These are phyloP conservation scores for Termitomyces sp. DNA, from an alignment of 1,284 basidiomycete species.

Conservation along the genomic window DNA sequence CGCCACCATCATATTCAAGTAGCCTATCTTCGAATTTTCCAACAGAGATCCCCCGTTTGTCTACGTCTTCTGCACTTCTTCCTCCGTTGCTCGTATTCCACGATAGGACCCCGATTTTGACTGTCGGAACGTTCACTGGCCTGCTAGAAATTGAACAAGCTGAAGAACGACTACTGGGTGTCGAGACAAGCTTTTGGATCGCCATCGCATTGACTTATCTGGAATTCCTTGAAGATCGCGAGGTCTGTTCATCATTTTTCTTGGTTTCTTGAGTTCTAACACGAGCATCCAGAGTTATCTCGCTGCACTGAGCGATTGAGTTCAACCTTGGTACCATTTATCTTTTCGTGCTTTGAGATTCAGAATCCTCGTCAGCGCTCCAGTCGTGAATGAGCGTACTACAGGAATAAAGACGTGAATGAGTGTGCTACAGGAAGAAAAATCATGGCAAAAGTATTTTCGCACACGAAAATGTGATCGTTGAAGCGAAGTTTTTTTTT, in stretches of 20 bases:
- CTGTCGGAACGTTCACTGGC: conserved; percentile 52
- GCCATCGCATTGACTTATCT: conserved; percentile 67
- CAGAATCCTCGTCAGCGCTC: neutral
- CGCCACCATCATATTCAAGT: conserved; percentile 31
- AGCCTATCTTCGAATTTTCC: conserved; percentile 8
- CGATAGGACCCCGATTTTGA: conserved; percentile 64
- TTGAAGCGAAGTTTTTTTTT: neutral
- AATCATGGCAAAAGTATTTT: neutral
- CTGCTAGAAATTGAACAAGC: conserved; percentile 55
- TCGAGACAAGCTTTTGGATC: conserved; percentile 74
- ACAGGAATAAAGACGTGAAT: neutral
- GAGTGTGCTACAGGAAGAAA: too few species aligned
- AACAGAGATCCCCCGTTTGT: conserved; percentile 3
- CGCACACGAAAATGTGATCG: too few species aligned
- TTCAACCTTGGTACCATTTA: neutral
- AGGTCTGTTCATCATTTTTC: conserved; percentile 40
- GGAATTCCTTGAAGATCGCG: conserved; percentile 70
- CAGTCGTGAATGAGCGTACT: neutral
- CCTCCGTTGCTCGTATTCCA: conserved; percentile 58
- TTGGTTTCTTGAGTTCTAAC: neutral
- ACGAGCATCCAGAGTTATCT: conserved; percentile 33
- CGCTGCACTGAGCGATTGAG: conserved; percentile 34
- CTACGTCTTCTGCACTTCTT: conserved; percentile 15
- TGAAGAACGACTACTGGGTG: conserved; percentile 55
- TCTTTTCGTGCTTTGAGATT: neutral